Percentiles rank a stretch among this genome's conserved stretches.
These are phyloP conservation scores for Blepharisma stoltei DNA, from an alignment of 73 alveolate species.

Conservation along the genomic window DNA sequence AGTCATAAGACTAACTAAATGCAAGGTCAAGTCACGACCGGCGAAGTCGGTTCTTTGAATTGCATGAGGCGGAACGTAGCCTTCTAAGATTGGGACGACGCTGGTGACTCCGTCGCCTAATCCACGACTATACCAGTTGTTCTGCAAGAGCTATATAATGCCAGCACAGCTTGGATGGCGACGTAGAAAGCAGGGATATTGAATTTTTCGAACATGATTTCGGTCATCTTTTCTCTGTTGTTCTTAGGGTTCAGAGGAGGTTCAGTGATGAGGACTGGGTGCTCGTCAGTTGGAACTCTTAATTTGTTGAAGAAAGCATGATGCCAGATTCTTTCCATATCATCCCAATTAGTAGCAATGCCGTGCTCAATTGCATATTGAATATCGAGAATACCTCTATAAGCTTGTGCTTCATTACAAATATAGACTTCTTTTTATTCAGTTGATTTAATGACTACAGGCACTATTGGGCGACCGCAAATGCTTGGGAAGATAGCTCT, in stretches of 20 bases:
- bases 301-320: no score
- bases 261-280: constrained; percentile 72
- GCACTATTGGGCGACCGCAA: constrained; percentile 66
- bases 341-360: constrained; percentile 57
- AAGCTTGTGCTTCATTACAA: constrained; percentile 62
- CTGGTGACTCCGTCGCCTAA: constrained; percentile 93
- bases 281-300: constrained; percentile 42
- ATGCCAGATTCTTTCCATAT: no score
- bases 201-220: constrained; percentile 79
- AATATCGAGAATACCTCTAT: constrained; percentile 48
- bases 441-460: constrained; percentile 35
- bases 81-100: constrained; percentile 92
- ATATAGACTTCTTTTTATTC: constrained; percentile 80
- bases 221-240: constrained; percentile 68
- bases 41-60: constrained; percentile 70
- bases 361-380: constrained; percentile 73
- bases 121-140: constrained; percentile 92
- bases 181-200: constrained; percentile 76
- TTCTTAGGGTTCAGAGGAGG: constrained; percentile 76
- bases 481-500: constrained; percentile 88
- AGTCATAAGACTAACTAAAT: constrained; percentile 52
- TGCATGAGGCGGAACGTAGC: constrained; percentile 76
- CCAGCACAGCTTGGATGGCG: no score
- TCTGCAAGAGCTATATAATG: constrained; percentile 88
- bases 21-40: constrained; percentile 76